These are phyloP conservation scores for Penicillium sp. DNA, from an alignment of 2,329 filamentous ascomycete genomes.

Conservation along the genomic window DNA sequence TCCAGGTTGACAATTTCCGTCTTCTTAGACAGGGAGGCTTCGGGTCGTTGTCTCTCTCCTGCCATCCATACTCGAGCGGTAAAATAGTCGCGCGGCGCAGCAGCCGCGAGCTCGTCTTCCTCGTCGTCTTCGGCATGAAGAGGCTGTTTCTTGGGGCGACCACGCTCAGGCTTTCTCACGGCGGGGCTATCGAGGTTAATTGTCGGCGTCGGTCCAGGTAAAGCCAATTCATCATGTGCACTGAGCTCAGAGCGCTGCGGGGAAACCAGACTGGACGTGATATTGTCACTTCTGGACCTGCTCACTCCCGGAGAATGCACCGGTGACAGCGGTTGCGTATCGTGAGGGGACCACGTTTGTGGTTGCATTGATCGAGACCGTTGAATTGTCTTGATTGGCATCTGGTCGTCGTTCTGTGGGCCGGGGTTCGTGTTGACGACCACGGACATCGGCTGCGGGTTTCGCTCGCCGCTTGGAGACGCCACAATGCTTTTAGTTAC, in stretches of 20 bases:
- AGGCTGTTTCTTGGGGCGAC: slow-evolving; percentile 27
- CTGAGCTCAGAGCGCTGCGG: slow-evolving; percentile 17
- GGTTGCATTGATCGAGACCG: slow-evolving; percentile 25
- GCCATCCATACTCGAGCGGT: slow-evolving; percentile 4
- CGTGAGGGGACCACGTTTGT: slow-evolving; percentile 31
- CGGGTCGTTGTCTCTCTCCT: slow-evolving; percentile 18
- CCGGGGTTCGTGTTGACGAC: background rate
- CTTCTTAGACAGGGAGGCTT: slow-evolving; percentile 13
- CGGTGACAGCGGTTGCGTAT: slow-evolving; percentile 38
- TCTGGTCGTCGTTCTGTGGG: background rate
- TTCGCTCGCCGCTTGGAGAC: background rate
- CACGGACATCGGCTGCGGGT: background rate
- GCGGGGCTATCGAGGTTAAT: slow-evolving; percentile 18
- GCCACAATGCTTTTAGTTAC: slow-evolving; percentile 3
- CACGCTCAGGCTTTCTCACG: slow-evolving; percentile 23
- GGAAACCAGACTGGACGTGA: slow-evolving; percentile 3
- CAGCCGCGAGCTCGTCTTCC: slow-evolving; percentile 21
- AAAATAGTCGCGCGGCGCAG: slow-evolving; percentile 7
- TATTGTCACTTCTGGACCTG: slow-evolving; percentile 21
- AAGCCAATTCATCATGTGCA: slow-evolving; percentile 25
- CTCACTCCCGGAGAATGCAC: slow-evolving; percentile 21
- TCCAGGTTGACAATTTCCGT: background rate
- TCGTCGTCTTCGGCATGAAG: slow-evolving; percentile 20
- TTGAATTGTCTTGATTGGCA: slow-evolving; percentile 10
- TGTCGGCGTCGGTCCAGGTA: slow-evolving; percentile 17